These are phyloP conservation scores for Neurospora cerealis DNA, from an alignment of 495 filamentous ascomycete species.

Conservation along the genomic window DNA sequence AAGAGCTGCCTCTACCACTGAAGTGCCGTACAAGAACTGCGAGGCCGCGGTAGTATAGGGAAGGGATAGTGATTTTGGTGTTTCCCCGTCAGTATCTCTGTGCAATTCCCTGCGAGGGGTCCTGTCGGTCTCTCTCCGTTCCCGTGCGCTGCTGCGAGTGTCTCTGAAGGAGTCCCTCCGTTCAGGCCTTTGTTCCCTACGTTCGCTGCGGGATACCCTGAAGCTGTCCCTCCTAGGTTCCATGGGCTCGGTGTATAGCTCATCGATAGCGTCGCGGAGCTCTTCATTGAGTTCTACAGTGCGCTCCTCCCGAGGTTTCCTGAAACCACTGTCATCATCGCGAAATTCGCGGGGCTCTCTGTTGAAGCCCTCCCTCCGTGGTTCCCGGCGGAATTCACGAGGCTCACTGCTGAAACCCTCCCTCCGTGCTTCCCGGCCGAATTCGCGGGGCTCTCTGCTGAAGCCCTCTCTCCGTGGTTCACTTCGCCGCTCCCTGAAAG, in stretches of 20 bases:
- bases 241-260: neutral
- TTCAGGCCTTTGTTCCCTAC: neutral
- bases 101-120: neutral
- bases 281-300: neutral
- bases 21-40: slow-evolving; percentile 81
- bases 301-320: neutral
- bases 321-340: neutral
- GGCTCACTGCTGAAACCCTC: slow-evolving; percentile 1
- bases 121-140: neutral
- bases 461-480: neutral
- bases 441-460: neutral
- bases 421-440: neutral
- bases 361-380: slow-evolving; percentile 1
- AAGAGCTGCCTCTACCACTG: slow-evolving; percentile 74
- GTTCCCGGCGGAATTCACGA: neutral
- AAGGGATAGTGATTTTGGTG: slow-evolving; percentile 43
- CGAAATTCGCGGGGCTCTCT: neutral
- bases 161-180: neutral
- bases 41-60: slow-evolving; percentile 79
- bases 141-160: neutral
- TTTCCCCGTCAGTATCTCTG: neutral
- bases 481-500: neutral
- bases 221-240: neutral
- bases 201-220: neutral
- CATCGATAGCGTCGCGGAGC: neutral